Evolutionary conservation across 441 rosid genomes (phyloP).

Genomic region (Mallotus repandus): DNA sequence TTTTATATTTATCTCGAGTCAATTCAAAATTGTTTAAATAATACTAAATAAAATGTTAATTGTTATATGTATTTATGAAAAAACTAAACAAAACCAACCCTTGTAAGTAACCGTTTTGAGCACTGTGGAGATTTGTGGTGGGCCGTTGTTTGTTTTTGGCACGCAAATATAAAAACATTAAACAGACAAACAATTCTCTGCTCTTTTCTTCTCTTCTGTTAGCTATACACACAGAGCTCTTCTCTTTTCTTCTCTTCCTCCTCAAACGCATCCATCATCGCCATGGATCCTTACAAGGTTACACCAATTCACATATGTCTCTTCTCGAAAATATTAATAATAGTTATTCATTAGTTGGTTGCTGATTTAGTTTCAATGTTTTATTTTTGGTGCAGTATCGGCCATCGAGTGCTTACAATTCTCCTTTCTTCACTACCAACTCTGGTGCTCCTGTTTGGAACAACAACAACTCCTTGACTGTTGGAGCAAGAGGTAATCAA

Average conservation of each 20-base stretch:
- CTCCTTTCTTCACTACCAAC: constrained; percentile 80
- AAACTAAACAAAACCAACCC: too few species aligned
- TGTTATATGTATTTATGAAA: too few species aligned
- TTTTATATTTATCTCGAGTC: too few species aligned
- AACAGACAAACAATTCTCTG: too few species aligned
- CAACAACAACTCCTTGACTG: constrained; percentile 78
- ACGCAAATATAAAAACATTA: too few species aligned
- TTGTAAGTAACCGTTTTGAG: too few species aligned
- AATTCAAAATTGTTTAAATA: too few species aligned
- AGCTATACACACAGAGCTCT: neutral
- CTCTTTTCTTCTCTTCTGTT: too few species aligned
- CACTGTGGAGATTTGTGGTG: too few species aligned
- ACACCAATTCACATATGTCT: neutral
- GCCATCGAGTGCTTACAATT: constrained; percentile 73
- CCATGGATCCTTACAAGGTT: constrained; percentile 81
- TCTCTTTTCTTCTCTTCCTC: neutral
- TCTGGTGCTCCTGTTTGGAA: constrained; percentile 88
- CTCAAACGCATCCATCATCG: constrained; percentile 18
- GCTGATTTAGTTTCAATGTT: neutral
- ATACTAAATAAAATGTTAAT: too few species aligned
- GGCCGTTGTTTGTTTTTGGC: too few species aligned
- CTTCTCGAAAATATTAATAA: too few species aligned
- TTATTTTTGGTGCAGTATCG: constrained; percentile 53
- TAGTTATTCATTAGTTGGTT: neutral
- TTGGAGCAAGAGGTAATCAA: constrained; percentile 78